phyloP scores from a whole-genome alignment of 257 asterid species.

The Mentha longifolia region DNA sequence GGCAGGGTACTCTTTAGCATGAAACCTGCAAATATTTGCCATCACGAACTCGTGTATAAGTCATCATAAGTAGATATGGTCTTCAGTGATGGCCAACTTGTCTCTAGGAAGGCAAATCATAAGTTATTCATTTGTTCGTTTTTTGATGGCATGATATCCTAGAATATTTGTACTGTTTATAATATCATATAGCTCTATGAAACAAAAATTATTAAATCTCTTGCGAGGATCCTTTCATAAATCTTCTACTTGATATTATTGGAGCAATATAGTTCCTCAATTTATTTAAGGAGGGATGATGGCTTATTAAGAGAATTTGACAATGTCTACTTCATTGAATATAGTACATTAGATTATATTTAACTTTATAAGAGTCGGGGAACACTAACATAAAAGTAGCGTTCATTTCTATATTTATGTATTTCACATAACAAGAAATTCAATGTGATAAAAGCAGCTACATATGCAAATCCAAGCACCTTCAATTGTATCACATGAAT shows the following conservation, averaged over 20 bases:
- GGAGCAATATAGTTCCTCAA: neutral
- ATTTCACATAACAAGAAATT: neutral
- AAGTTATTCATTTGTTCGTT: constrained; percentile 1
- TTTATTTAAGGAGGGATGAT: neutral
- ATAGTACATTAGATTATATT: neutral
- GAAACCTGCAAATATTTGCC: constrained; percentile 66
- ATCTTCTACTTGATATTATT: constrained; percentile 14
- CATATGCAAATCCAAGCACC: neutral
- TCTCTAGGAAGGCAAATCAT: neutral
- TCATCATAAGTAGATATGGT: constrained; percentile 15
- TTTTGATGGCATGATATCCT: constrained; percentile 7
- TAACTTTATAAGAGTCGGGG: neutral
- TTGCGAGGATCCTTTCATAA: constrained; percentile 5
- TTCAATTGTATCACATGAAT: neutral
- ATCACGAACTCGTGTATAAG: constrained; percentile 26
- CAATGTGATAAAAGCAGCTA: constrained; percentile 2
- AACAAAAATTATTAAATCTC: neutral
- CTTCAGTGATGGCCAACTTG: neutral
- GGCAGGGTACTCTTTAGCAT: constrained; percentile 93
- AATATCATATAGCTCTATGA: constrained; percentile 12
- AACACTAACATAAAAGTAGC: neutral
- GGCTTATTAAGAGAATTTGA: neutral
- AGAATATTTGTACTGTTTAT: neutral
- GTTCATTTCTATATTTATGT: neutral
- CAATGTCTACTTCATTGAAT: neutral